These are phyloP conservation scores for Syncephalis plumigaleata DNA, from an alignment of 371 early-diverging fungal genomes.

Conservation along the genomic window DNA sequence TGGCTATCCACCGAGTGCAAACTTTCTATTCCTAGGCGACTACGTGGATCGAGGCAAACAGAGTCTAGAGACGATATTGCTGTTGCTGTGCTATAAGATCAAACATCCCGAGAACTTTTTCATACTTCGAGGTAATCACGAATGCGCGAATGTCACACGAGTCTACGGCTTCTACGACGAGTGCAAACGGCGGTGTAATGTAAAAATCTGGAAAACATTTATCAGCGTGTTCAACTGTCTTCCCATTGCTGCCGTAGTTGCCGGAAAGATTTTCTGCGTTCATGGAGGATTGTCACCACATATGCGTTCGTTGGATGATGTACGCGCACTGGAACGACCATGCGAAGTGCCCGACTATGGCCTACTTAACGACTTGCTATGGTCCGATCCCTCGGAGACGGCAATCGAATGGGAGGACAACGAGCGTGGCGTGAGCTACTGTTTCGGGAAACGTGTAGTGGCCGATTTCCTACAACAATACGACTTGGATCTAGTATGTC, in stretches of 20 bases:
- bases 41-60: constrained; percentile 98
- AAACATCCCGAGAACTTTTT: constrained; percentile 96
- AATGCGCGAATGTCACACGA: constrained; percentile 91
- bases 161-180: constrained; percentile 99
- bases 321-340: constrained; percentile 78
- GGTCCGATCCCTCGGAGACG: constrained; percentile 77
- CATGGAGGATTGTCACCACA: constrained; percentile 97
- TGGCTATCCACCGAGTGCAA: constrained; percentile 79
- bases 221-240: constrained; percentile 96
- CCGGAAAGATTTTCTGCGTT: constrained; percentile 94
- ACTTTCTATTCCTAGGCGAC: constrained; percentile 95
- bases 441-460: constrained; percentile 85
- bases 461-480: constrained; percentile 75
- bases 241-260: constrained; percentile 93
- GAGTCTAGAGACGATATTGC: constrained; percentile 85
- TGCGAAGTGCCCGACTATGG: constrained; percentile 96
- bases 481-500: constrained; percentile 84
- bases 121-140: constrained; percentile 96
- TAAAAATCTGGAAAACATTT: constrained; percentile 95
- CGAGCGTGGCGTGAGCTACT: constrained; percentile 95
- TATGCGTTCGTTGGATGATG: constrained; percentile 81
- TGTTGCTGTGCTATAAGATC: constrained; percentile 94
- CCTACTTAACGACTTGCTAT: constrained; percentile 71
- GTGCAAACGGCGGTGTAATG: constrained; percentile 88
- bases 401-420: constrained; percentile 90